These are phyloP conservation scores for Exidia glandulosa DNA, from an alignment of 768 basidiomycete genomes.

Conservation along the genomic window DNA sequence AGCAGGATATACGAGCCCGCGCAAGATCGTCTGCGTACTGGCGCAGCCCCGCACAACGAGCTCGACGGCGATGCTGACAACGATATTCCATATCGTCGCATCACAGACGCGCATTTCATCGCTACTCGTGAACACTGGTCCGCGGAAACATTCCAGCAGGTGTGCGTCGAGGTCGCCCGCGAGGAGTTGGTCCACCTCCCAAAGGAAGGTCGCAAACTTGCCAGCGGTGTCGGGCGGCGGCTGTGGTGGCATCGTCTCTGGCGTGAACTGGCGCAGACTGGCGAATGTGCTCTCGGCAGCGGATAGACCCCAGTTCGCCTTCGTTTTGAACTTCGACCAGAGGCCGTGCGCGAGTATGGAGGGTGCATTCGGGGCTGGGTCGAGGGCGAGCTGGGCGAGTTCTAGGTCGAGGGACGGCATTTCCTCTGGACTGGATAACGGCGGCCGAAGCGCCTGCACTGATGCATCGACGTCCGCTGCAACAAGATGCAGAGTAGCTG, in stretches of 20 bases:
- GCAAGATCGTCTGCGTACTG: conserved; percentile 58
- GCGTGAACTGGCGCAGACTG: conserved; percentile 58
- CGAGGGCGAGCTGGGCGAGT: conserved; percentile 54
- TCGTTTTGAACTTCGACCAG: conserved; percentile 74
- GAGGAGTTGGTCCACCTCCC: conserved; percentile 68
- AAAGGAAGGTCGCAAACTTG: conserved; percentile 54
- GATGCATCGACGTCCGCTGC: conserved; percentile 33
- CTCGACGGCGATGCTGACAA: conserved; percentile 50
- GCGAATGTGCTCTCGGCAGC: conserved; percentile 78
- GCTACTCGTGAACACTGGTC: conserved; percentile 55
- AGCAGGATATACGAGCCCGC: conserved; percentile 67
- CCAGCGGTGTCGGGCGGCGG: conserved; percentile 21
- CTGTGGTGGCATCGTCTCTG: too few relatives aligned
- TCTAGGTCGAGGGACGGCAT: conserved; percentile 51
- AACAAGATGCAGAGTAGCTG: conserved; percentile 14
- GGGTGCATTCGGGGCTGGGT: conserved; percentile 39
- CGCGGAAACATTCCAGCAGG: conserved; percentile 61
- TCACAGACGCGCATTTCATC: conserved; percentile 49
- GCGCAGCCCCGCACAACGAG: conserved; percentile 57
- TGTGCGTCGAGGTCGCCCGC: conserved; percentile 60
- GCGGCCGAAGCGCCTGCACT: conserved; percentile 47
- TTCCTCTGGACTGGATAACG: conserved; percentile 55
- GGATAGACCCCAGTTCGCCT: conserved; percentile 66
- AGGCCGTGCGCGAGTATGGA: conserved; percentile 58
- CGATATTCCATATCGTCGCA: conserved; percentile 55